phyloP scores from a whole-genome alignment of 208 protist genomes.

The Leishmania tarentolae region DNA sequence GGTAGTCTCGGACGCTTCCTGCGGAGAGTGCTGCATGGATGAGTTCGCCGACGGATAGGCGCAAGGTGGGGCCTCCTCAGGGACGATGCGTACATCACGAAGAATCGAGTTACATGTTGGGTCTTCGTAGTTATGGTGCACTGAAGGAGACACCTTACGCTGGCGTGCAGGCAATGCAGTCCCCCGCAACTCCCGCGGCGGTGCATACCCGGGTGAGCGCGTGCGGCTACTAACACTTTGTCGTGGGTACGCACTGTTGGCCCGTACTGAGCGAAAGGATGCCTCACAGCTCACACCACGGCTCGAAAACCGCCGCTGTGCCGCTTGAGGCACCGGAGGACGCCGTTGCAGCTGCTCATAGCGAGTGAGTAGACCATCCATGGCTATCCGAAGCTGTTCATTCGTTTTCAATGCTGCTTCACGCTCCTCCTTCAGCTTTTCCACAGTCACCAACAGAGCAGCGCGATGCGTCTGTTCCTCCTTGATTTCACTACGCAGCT shows the following conservation, averaged over 20 bases:
- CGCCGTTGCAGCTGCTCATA: constrained; percentile 24
- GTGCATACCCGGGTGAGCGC: neutral
- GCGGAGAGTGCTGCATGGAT: constrained; percentile 17
- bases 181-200: neutral
- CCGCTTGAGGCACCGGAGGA: constrained; percentile 5
- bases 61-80: constrained; percentile 34
- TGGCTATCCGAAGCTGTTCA: constrained; percentile 66
- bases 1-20: neutral
- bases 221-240: constrained; percentile 10
- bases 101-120: constrained; percentile 87
- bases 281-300: neutral
- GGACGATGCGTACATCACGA: constrained; percentile 68
- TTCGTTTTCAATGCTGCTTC: constrained; percentile 64
- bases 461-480: constrained; percentile 57
- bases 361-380: constrained; percentile 61
- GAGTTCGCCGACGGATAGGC: constrained; percentile 28
- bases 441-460: constrained; percentile 48
- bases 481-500: constrained; percentile 59
- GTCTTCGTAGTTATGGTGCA: constrained; percentile 60
- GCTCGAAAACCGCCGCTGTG: neutral
- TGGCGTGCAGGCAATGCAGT: neutral
- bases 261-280: neutral
- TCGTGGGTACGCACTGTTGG: neutral
- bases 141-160: neutral
- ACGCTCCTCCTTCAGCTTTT: constrained; percentile 65